Conservation (phyloP, 148 eudicot genomes). For the Diospyros lotus region DNA sequence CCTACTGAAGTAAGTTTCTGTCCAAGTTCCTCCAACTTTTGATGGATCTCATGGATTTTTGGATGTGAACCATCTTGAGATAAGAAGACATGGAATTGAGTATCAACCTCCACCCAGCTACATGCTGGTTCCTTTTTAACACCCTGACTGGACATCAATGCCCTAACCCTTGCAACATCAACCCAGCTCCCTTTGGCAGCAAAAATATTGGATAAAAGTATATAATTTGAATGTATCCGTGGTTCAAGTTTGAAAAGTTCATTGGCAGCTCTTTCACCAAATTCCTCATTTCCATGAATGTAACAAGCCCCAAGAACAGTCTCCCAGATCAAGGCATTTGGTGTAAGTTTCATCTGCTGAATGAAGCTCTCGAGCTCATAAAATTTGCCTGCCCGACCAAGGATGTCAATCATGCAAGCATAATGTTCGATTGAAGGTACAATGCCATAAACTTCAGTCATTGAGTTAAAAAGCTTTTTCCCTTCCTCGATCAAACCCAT, state of each 20-base stretch:
- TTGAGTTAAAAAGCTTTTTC: slow-evolving; percentile 29
- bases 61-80: slow-evolving; percentile 42
- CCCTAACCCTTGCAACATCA: slow-evolving; percentile 35
- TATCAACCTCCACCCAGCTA: slow-evolving; percentile 40
- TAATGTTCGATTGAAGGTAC: slow-evolving; percentile 35
- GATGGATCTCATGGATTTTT: slow-evolving; percentile 22
- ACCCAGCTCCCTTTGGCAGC: slow-evolving; percentile 40
- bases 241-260: slow-evolving; percentile 35
- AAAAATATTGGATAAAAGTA: slow-evolving; percentile 36
- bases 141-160: slow-evolving; percentile 32
- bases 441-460: slow-evolving; percentile 31
- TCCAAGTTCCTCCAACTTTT: slow-evolving; percentile 33
- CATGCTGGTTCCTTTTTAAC: slow-evolving; percentile 50
- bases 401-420: slow-evolving; percentile 45
- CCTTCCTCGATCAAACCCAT: slow-evolving; percentile 39
- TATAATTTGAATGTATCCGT: slow-evolving; percentile 31
- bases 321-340: slow-evolving; percentile 39
- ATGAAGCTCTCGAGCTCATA: slow-evolving; percentile 36
- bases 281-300: slow-evolving; percentile 37
- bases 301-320: slow-evolving; percentile 44
- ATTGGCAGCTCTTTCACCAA: slow-evolving; percentile 38
- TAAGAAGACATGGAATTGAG: slow-evolving; percentile 36
- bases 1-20: slow-evolving; percentile 7
- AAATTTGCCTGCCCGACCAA: slow-evolving; percentile 41
- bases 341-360: slow-evolving; percentile 28